Conservation (phyloP, 2,329 filamentous ascomycete genomes). For the Berkeleyomyces rouxiae region DNA sequence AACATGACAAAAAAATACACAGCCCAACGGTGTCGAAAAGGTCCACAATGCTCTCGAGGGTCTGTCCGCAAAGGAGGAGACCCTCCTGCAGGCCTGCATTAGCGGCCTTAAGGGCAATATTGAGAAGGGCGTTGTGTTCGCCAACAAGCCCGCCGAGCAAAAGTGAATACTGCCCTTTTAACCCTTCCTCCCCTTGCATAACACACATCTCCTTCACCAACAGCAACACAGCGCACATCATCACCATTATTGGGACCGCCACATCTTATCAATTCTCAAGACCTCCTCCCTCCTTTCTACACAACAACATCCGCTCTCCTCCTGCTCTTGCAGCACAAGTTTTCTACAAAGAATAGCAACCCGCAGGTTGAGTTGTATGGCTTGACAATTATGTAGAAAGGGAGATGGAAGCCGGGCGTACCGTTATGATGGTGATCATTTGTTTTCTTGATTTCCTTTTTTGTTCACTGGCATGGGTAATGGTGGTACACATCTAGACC, state of each 20-base stretch:
- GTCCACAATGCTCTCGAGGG: slow-evolving; percentile 61
- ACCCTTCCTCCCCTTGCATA: slow-evolving; percentile 13
- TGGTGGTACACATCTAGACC: background rate
- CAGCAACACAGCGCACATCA: slow-evolving; percentile 6
- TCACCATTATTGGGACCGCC: slow-evolving; percentile 2
- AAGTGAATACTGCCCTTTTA: slow-evolving; percentile 43
- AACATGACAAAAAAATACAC: slow-evolving; percentile 18
- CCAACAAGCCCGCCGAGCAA: slow-evolving; percentile 61
- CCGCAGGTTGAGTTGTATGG: background rate
- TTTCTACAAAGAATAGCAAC: background rate
- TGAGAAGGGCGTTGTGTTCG: slow-evolving; percentile 80
- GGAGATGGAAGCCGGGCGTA: background rate
- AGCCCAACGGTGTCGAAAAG: slow-evolving; percentile 77
- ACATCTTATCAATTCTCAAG: background rate
- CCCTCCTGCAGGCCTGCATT: slow-evolving; percentile 58
- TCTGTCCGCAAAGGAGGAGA: slow-evolving; percentile 77
- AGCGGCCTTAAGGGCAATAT: slow-evolving; percentile 83
- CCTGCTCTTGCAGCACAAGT: background rate
- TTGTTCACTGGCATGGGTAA: background rate
- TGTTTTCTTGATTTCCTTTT: slow-evolving; percentile 4
- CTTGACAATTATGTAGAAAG: background rate
- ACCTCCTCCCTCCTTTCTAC: background rate
- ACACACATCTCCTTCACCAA: background rate
- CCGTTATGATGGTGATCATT: slow-evolving; percentile 4
- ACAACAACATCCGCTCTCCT: background rate